A percentile compares a stretch with the other conserved stretches of the same genome.
These are phyloP conservation scores for Biscogniauxia marginata DNA, from an alignment of 2,329 filamentous ascomycete species.

Conservation along the genomic window DNA sequence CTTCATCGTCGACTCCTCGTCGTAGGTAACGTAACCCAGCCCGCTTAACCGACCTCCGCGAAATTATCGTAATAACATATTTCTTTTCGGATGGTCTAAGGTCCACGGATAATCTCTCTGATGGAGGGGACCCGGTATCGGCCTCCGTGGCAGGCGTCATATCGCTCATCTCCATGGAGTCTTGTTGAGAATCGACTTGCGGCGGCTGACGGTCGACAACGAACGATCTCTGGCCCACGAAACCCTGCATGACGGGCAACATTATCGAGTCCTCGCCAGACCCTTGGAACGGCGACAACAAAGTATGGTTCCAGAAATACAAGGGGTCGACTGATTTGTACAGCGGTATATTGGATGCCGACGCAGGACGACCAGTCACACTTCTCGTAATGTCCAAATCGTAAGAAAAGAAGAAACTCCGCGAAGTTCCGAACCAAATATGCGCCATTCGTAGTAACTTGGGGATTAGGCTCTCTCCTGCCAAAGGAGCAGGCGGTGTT, in stretches of 20 bases:
- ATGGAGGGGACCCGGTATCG: slow-evolving; percentile 12
- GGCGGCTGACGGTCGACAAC: slow-evolving; percentile 63
- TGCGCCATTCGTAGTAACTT: slow-evolving; percentile 82
- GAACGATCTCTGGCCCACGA: slow-evolving; percentile 84
- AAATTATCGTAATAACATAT: slow-evolving; percentile 85
- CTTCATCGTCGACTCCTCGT: slow-evolving; percentile 86
- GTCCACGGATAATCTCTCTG: slow-evolving; percentile 27
- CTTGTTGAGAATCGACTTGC: slow-evolving; percentile 45
- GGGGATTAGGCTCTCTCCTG: slow-evolving; percentile 64
- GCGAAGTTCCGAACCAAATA: slow-evolving; percentile 76
- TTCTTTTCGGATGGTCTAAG: slow-evolving; percentile 48
- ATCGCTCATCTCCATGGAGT: slow-evolving; percentile 31
- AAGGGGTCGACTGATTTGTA: slow-evolving; percentile 70
- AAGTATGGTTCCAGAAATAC: slow-evolving; percentile 89
- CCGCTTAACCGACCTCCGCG: slow-evolving; percentile 80
- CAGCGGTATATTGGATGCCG: slow-evolving; percentile 56
- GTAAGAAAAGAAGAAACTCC: slow-evolving; percentile 93
- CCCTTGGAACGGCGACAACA: slow-evolving; percentile 72
- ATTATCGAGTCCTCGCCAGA: slow-evolving; percentile 69
- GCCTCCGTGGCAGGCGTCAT: slow-evolving; percentile 20
- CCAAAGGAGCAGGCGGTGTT: slow-evolving; percentile 25
- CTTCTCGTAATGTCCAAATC: slow-evolving; percentile 86
- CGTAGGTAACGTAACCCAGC: slow-evolving; percentile 88
- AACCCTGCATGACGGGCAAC: slow-evolving; percentile 88
- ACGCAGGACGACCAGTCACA: slow-evolving; percentile 43